Conservation (phyloP, 108 stramenopile genomes). For the Nitzschia sp. region DNA sequence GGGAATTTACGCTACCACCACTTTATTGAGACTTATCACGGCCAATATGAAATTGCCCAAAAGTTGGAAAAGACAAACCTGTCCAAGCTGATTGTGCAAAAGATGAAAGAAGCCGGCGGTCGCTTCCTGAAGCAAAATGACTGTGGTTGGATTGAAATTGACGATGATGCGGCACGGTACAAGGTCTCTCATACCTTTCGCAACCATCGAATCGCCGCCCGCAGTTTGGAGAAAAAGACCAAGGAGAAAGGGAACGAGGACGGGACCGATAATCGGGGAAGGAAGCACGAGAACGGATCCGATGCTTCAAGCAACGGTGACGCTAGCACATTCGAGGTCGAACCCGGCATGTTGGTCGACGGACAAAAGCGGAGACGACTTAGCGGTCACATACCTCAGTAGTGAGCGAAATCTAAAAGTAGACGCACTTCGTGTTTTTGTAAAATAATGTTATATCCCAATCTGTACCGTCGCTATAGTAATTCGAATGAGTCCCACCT, state of each 20-base stretch:
- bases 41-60: constrained; percentile 21
- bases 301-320: constrained; percentile 1
- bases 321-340: background rate
- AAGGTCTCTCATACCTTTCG: constrained; percentile 40
- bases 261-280: background rate
- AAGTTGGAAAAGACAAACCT: constrained; percentile 31
- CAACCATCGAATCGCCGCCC: constrained; percentile 27
- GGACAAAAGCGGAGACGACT: background rate
- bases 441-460: too few relatives aligned
- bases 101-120: constrained; percentile 20
- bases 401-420: background rate
- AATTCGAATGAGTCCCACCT: too few relatives aligned
- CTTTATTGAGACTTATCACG: constrained; percentile 18
- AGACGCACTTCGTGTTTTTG: background rate
- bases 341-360: background rate
- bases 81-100: constrained; percentile 28
- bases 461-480: too few relatives aligned
- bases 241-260: background rate
- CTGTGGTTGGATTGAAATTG: constrained; percentile 27
- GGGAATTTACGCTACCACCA: constrained; percentile 29
- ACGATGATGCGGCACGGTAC: constrained; percentile 24
- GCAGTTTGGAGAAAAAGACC: background rate
- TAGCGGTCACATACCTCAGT: background rate
- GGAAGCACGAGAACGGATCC: constrained; percentile 2
- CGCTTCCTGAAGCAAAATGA: constrained; percentile 41